A percentile compares a stretch with the other conserved stretches of the same genome.
These are phyloP conservation scores for Globisporangium apiculatum DNA, from an alignment of 352 stramenopile species.

Conservation along the genomic window DNA sequence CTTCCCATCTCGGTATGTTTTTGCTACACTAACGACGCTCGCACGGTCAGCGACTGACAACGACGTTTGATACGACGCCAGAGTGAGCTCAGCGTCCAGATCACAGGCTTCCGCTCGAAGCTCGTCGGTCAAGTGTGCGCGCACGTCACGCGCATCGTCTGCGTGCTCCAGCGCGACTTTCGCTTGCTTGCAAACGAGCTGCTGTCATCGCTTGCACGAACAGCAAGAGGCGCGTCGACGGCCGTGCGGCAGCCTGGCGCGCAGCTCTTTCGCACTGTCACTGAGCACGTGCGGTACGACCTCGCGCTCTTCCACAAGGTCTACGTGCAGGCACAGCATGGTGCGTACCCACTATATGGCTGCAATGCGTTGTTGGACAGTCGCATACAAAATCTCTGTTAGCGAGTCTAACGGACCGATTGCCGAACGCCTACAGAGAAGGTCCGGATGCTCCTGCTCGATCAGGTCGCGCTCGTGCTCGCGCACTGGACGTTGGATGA, in stretches of 20 bases:
- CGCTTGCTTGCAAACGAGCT: slow-evolving; percentile 50
- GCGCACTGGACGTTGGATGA: slow-evolving; percentile 46
- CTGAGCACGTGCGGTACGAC: slow-evolving; percentile 56
- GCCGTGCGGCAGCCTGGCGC: slow-evolving; percentile 46
- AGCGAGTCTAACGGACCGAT: too few species aligned
- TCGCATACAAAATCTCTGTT: too few species aligned
- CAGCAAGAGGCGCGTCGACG: slow-evolving; percentile 42
- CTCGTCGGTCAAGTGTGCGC: slow-evolving; percentile 46
- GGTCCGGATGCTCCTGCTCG: slow-evolving; percentile 39
- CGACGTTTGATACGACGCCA: slow-evolving; percentile 8
- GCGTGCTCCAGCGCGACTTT: slow-evolving; percentile 35
- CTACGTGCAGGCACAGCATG: slow-evolving; percentile 32
- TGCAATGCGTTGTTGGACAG: too few species aligned
- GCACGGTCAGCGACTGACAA: not conserved
- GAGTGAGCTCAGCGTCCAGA: slow-evolving; percentile 30
- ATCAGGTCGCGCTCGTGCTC: slow-evolving; percentile 50
- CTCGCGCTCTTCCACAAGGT: slow-evolving; percentile 38
- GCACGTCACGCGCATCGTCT: slow-evolving; percentile 38
- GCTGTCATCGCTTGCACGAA: slow-evolving; percentile 35
- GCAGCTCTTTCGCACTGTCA: slow-evolving; percentile 43
- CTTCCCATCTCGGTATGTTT: slow-evolving; percentile 37
- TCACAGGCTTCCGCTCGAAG: slow-evolving; percentile 40
- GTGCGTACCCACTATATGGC: slow-evolving; percentile 9
- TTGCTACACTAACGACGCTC: too few species aligned
- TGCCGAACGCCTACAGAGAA: slow-evolving; percentile 24